Conservation (phyloP, 2,329 filamentous ascomycete genomes). For the Tolypocladium tropicale region DNA sequence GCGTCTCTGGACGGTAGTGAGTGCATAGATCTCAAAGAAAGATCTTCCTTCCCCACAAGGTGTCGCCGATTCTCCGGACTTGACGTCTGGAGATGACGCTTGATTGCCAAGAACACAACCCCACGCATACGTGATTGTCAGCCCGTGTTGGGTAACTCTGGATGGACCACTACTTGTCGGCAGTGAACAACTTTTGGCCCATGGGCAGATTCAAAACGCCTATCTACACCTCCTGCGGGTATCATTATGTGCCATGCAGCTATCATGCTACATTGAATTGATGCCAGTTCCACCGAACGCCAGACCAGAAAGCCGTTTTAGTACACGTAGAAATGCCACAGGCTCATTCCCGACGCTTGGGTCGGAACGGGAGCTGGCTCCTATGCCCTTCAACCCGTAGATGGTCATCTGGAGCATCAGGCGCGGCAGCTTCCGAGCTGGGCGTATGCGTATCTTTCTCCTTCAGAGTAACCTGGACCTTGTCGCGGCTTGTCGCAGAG, state of each 20-base stretch:
- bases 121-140: neutral
- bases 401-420: conserved; percentile 27
- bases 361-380: conserved; percentile 19
- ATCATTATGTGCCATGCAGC: neutral
- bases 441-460: conserved; percentile 34
- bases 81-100: conserved; percentile 66
- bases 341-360: neutral
- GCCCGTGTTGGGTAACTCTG: neutral
- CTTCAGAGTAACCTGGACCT: conserved; percentile 37
- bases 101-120: conserved; percentile 63
- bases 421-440: conserved; percentile 10
- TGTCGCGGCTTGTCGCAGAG: conserved; percentile 11
- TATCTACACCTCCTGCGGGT: neutral
- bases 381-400: conserved; percentile 41
- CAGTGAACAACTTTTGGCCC: neutral
- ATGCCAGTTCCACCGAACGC: neutral
- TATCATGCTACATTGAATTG: neutral
- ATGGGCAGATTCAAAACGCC: neutral
- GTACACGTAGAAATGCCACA: neutral
- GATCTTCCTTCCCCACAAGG: conserved; percentile 58
- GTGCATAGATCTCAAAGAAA: conserved; percentile 48
- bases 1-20: conserved; percentile 49
- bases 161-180: neutral
- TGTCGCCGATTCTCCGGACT: conserved; percentile 73
- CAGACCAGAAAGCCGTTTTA: neutral